A percentile compares a stretch with the other conserved stretches of the same genome.
Conservation (phyloP, 306 rosid species). For the Sesbania bispinosa region DNA sequence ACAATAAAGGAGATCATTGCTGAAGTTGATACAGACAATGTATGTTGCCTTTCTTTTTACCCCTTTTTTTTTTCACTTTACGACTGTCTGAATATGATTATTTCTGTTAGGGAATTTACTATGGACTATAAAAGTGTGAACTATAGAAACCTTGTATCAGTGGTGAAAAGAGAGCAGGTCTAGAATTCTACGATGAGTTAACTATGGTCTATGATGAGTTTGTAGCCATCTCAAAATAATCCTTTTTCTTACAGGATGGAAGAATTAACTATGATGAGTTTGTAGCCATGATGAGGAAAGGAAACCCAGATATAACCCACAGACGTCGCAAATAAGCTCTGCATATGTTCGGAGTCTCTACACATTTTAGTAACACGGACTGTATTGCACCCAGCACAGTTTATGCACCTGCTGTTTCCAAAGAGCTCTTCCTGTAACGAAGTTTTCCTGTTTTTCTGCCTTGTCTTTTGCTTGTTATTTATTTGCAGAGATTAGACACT, state of each 20-base stretch:
- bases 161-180: no score
- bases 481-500: slow-evolving; percentile 12
- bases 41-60: slow-evolving; percentile 36
- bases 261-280: slow-evolving; percentile 89
- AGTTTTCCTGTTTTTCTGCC: neutral
- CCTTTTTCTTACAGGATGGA: slow-evolving; percentile 65
- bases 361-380: neutral
- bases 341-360: neutral
- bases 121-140: no score
- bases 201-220: no score
- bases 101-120: no score
- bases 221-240: no score
- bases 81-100: no score
- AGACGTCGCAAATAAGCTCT: slow-evolving; percentile 64
- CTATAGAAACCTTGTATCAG: no score
- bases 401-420: neutral
- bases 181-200: no score
- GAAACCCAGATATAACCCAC: slow-evolving; percentile 59
- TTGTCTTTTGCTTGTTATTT: slow-evolving; percentile 6
- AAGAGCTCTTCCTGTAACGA: neutral
- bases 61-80: no score
- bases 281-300: slow-evolving; percentile 96
- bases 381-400: neutral
- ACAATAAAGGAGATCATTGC: slow-evolving; percentile 95
- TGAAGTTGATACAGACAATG: slow-evolving; percentile 88